These are phyloP conservation scores for Stachybotrys elegans DNA, from an alignment of 2,329 filamentous ascomycete genomes.

Conservation along the genomic window DNA sequence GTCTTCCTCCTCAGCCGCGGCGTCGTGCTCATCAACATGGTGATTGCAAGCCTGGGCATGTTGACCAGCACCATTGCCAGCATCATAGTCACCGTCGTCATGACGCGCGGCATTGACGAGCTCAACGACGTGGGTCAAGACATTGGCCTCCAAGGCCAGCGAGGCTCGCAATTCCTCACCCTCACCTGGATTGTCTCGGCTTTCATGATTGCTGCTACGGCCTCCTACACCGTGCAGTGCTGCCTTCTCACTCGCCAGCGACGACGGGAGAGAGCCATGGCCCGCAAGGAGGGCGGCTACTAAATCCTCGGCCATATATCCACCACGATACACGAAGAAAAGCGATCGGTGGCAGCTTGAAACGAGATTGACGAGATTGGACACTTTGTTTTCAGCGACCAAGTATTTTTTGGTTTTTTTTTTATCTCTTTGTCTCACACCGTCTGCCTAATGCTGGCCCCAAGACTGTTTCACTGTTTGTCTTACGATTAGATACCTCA, in stretches of 20 bases:
- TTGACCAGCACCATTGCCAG: conserved; percentile 35
- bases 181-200: conserved; percentile 43
- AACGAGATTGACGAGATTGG: no score
- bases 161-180: conserved; percentile 38
- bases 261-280: conserved; percentile 18
- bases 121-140: conserved; percentile 38
- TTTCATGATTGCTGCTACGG: conserved; percentile 32
- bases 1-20: conserved; percentile 26
- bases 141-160: conserved; percentile 37
- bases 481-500: no score
- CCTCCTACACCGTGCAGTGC: conserved; percentile 37
- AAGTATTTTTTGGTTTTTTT: no score
- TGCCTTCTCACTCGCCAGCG: conserved; percentile 12
- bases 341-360: no score
- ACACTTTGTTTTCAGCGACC: no score
- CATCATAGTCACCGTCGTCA: conserved; percentile 36
- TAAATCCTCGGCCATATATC: no score
- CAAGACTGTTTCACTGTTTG: no score
- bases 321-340: no score
- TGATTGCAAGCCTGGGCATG: conserved; percentile 28
- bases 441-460: no score
- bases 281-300: conserved; percentile 22
- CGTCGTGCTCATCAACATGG: conserved; percentile 30
- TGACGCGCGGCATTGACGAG: conserved; percentile 32
- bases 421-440: no score